Evolutionary conservation across 345 rosid genomes (phyloP).

Genomic region (Hirschfeldia incana): DNA sequence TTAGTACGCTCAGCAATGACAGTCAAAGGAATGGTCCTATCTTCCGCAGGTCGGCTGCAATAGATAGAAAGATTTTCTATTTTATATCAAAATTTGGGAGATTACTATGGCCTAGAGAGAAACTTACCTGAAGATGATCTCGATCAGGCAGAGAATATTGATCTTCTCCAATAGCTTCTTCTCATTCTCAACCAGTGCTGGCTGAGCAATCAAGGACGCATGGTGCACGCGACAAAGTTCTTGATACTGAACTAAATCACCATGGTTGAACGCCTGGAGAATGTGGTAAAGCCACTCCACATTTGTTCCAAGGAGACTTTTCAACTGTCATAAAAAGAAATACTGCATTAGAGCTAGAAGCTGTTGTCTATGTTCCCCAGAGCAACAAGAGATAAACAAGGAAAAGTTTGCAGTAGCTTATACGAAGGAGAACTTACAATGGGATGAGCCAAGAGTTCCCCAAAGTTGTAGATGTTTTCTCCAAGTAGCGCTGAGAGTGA

Average conservation of each 20-base stretch:
- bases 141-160: constrained; percentile 95
- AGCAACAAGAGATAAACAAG: neutral
- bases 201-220: constrained; percentile 80
- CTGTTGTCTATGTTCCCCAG: neutral
- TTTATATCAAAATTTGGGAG: too few relatives aligned
- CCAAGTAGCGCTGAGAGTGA: constrained; percentile 98
- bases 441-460: constrained; percentile 98
- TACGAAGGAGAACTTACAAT: constrained; percentile 61
- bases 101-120: too few relatives aligned
- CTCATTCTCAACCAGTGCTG: constrained; percentile 92
- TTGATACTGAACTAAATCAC: constrained; percentile 83
- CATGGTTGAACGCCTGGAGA: constrained; percentile 88
- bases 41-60: constrained; percentile 94
- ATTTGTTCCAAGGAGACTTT: constrained; percentile 80
- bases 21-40: constrained; percentile 83
- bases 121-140: constrained; percentile 89
- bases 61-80: neutral
- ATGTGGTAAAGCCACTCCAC: constrained; percentile 98
- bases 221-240: constrained; percentile 84
- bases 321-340: constrained; percentile 55
- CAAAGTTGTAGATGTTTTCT: constrained; percentile 97
- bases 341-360: neutral
- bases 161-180: constrained; percentile 90
- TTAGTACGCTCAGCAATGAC: constrained; percentile 90
- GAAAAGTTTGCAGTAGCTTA: neutral